Evolutionary conservation across 768 basidiomycete genomes (phyloP).

Genomic region (Hericium erinaceus): DNA sequence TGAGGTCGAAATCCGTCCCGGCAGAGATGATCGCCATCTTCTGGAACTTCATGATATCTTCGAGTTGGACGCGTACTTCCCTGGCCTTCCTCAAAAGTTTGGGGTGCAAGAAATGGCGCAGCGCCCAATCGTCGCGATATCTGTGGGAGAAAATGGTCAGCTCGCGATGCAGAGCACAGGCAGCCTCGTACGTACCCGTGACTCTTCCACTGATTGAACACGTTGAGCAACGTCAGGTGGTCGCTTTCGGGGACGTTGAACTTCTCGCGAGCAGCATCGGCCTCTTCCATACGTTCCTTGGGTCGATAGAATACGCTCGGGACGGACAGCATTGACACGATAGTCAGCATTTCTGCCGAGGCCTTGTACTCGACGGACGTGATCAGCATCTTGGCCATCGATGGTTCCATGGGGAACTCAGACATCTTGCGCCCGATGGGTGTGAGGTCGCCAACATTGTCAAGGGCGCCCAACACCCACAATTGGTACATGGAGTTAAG

Average conservation of each 20-base stretch:
- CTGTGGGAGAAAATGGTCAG: slow-evolving; percentile 27
- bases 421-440: slow-evolving; percentile 93
- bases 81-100: slow-evolving; percentile 91
- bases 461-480: slow-evolving; percentile 95
- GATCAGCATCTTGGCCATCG: slow-evolving; percentile 98
- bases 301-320: slow-evolving; percentile 97
- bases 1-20: slow-evolving; percentile 91
- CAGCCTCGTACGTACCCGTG: slow-evolving; percentile 55
- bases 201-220: slow-evolving; percentile 97
- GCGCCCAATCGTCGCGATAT: slow-evolving; percentile 89
- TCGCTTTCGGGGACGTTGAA: slow-evolving; percentile 99
- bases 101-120: slow-evolving; percentile 94
- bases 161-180: no score
- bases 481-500: slow-evolving; percentile 99
- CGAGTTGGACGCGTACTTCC: slow-evolving; percentile 90
- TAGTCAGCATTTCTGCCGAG: slow-evolving; percentile 93
- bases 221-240: slow-evolving; percentile 89
- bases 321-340: slow-evolving; percentile 97
- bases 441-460: slow-evolving; percentile 96
- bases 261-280: slow-evolving; percentile 95
- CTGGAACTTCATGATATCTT: slow-evolving; percentile 99
- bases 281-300: slow-evolving; percentile 95
- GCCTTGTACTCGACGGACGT: slow-evolving; percentile 90
- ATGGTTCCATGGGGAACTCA: slow-evolving; percentile 99
- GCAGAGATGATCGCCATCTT: slow-evolving; percentile 90